A percentile compares a stretch with the other conserved stretches of the same genome.
phyloP scores from a whole-genome alignment of 305 asterid species.

The Fraxinus velutina region DNA sequence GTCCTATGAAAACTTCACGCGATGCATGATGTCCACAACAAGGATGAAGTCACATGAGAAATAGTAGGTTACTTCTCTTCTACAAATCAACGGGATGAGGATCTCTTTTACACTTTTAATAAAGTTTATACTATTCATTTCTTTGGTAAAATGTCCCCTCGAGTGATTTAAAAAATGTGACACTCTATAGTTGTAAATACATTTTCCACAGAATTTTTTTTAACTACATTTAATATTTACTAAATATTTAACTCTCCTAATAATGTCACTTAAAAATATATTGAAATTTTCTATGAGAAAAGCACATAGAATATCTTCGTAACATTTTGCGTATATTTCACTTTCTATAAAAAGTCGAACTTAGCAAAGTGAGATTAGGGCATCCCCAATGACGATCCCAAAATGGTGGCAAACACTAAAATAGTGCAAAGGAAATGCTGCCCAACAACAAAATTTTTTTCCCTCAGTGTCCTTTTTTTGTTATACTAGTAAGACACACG shows the following conservation, averaged over 20 bases:
- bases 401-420: neutral
- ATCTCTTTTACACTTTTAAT: no score
- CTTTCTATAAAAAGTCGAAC: neutral
- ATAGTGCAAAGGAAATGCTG: neutral
- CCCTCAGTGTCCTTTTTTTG: neutral
- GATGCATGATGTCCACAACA: neutral
- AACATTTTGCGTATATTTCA: neutral
- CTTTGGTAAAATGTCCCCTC: neutral
- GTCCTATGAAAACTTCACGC: neutral
- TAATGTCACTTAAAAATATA: neutral
- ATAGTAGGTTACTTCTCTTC: neutral
- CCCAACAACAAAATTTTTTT: neutral
- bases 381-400: neutral
- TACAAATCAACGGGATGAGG: neutral
- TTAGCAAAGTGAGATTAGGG: neutral
- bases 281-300: neutral
- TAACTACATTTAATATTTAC: no score
- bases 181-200: neutral
- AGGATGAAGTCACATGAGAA: neutral
- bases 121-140: neutral
- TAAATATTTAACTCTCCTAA: neutral
- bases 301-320: neutral
- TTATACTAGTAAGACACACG: no score
- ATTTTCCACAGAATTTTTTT: no score
- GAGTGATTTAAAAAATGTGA: neutral